These are phyloP conservation scores for Beauveria caledonica DNA, from an alignment of 2,329 filamentous ascomycete species.

Conservation along the genomic window DNA sequence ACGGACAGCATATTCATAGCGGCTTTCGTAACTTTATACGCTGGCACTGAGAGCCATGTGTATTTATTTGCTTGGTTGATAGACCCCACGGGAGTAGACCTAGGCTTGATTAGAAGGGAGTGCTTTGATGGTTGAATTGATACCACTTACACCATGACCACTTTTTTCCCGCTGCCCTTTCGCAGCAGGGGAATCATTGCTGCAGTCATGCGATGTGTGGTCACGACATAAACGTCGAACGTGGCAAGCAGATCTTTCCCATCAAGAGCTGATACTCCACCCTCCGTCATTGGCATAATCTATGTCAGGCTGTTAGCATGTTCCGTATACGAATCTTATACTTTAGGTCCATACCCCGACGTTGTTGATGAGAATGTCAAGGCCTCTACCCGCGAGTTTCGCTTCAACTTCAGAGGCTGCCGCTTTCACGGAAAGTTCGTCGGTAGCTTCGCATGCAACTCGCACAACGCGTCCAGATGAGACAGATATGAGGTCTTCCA, in stretches of 20 bases:
- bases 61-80: not conserved
- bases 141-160: not conserved
- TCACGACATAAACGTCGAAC: not conserved
- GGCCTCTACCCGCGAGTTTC: not conserved
- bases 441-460: not conserved
- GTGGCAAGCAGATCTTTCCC: not conserved
- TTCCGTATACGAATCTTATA: not conserved
- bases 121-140: not conserved
- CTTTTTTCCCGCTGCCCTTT: not conserved
- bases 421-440: not conserved
- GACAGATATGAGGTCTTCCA: not conserved
- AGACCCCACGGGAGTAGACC: not conserved
- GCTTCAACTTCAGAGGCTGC: not conserved
- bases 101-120: not conserved
- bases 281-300: not conserved
- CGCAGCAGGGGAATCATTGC: not conserved
- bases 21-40: conserved; percentile 40
- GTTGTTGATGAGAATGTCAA: not conserved
- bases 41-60: conserved; percentile 15
- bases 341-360: not conserved
- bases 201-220: not conserved
- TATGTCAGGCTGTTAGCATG: not conserved
- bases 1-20: conserved; percentile 37
- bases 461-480: not conserved
- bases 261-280: not conserved